Evolutionary conservation across 768 basidiomycete genomes (phyloP).

Genomic region (Tulasnella calospora): DNA sequence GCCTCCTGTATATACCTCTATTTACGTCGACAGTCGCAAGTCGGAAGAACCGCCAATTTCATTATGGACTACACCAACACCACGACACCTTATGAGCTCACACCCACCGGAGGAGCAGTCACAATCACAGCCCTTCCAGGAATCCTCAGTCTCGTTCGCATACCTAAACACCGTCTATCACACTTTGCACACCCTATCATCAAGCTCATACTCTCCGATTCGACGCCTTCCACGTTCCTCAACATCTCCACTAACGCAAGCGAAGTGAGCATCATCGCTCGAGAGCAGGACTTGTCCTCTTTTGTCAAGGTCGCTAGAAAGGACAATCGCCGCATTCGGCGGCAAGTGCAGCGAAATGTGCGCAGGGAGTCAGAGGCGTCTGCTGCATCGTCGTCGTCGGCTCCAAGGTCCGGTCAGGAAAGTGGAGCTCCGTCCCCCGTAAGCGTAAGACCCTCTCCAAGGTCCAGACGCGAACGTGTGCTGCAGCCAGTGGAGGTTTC

Average conservation of each 20-base stretch:
- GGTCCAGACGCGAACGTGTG: not conserved
- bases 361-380: constrained; percentile 20
- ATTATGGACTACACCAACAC: not conserved
- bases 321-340: constrained; percentile 56
- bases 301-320: constrained; percentile 48
- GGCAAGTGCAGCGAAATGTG: constrained; percentile 31
- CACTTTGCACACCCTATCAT: constrained; percentile 58
- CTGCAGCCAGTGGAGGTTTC: constrained; percentile 56
- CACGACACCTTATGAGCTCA: not conserved
- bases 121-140: constrained; percentile 70
- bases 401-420: constrained; percentile 26
- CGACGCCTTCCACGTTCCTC: constrained; percentile 58
- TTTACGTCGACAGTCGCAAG: not conserved
- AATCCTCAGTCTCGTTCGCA: constrained; percentile 65
- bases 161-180: constrained; percentile 63
- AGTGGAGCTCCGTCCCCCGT: not conserved
- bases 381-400: not conserved
- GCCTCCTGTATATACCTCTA: not conserved
- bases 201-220: constrained; percentile 55
- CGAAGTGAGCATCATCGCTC: constrained; percentile 48
- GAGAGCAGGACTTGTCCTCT: constrained; percentile 21
- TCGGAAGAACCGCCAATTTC: not conserved
- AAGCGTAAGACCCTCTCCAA: not conserved
- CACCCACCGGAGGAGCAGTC: not conserved
- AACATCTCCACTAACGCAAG: constrained; percentile 74